Percentiles rank a stretch among this genome's conserved stretches.
These are phyloP conservation scores for Entonaema liquescens DNA, from an alignment of 495 filamentous ascomycete genomes.

Conservation along the genomic window DNA sequence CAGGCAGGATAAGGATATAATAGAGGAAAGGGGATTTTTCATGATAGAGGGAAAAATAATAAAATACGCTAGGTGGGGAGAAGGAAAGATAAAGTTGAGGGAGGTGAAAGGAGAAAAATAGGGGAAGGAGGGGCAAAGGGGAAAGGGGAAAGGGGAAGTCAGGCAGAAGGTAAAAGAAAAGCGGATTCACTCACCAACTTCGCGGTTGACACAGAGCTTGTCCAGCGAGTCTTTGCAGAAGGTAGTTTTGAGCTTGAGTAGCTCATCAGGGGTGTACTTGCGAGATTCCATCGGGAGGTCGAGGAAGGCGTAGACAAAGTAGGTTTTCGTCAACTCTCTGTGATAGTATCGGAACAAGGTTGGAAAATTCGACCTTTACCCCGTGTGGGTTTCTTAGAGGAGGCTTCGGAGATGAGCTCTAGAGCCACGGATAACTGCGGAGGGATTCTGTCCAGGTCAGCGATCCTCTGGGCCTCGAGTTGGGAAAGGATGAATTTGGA, in stretches of 20 bases:
- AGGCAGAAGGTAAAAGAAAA: not conserved
- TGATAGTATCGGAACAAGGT: slow-evolving; percentile 47
- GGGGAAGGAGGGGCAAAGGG: not conserved
- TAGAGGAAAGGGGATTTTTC: not conserved
- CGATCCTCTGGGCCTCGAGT: slow-evolving; percentile 48
- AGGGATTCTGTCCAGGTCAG: slow-evolving; percentile 30
- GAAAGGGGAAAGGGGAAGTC: not conserved
- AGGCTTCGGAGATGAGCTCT: slow-evolving; percentile 30
- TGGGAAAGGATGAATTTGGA: slow-evolving; percentile 48
- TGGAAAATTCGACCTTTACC: slow-evolving; percentile 18
- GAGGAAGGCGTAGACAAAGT: slow-evolving; percentile 48
- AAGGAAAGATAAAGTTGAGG: not conserved
- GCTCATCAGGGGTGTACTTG: slow-evolving; percentile 51
- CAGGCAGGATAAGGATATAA: not conserved
- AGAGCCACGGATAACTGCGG: slow-evolving; percentile 38
- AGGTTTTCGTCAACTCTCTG: slow-evolving; percentile 24
- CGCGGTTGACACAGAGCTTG: slow-evolving; percentile 42
- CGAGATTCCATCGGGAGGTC: slow-evolving; percentile 46
- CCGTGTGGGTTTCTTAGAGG: slow-evolving; percentile 10
- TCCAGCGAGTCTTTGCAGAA: slow-evolving; percentile 9
- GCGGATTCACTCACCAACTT: slow-evolving; percentile 46
- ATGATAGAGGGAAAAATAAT: not conserved
- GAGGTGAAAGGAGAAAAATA: not conserved
- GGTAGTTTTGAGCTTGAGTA: slow-evolving; percentile 44
- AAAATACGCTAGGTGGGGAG: not conserved